Conservation (phyloP, 2,329 filamentous ascomycete species). For the Ceratocystis huliohia region DNA sequence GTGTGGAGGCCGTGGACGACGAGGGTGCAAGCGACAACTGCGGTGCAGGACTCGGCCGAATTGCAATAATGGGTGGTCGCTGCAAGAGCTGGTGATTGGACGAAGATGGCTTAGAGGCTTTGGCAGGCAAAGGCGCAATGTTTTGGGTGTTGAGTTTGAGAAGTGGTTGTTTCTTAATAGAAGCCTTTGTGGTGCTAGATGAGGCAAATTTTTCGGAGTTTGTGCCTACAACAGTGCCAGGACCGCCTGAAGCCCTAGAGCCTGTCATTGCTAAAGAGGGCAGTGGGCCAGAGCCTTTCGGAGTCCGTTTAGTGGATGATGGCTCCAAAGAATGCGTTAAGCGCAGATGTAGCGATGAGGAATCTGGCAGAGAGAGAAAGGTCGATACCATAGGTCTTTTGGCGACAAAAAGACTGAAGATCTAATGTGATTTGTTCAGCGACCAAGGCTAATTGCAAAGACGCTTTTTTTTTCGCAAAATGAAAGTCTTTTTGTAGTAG, state of each 20-base stretch:
- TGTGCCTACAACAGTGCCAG: constrained; percentile 8
- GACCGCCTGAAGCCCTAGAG: constrained; percentile 9
- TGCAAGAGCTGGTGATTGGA: constrained; percentile 11
- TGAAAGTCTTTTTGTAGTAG: neutral
- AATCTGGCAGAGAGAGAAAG: neutral
- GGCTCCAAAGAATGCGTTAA: constrained; percentile 13
- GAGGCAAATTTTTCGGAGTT: constrained; percentile 20
- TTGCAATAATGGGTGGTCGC: constrained; percentile 18
- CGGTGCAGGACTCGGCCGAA: constrained; percentile 17
- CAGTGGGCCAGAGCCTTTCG: constrained; percentile 17
- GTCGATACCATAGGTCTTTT: neutral
- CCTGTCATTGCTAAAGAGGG: constrained; percentile 14
- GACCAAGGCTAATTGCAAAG: too few species aligned
- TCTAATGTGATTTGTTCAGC: neutral
- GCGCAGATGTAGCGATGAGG: constrained; percentile 11
- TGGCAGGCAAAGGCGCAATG: constrained; percentile 12
- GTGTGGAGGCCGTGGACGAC: constrained; percentile 26
- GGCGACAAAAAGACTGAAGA: neutral
- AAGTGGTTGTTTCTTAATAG: constrained; percentile 3
- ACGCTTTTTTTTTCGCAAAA: neutral
- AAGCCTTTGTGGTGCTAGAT: constrained; percentile 9
- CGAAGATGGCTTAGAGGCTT: constrained; percentile 4
- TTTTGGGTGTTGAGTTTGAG: constrained; percentile 10
- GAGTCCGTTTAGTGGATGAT: constrained; percentile 17
- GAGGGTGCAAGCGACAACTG: constrained; percentile 7